A percentile compares a stretch with the other conserved stretches of the same genome.
Evolutionary conservation across 2,329 filamentous ascomycete species (phyloP).

Genomic region (Trichoderma afroharzianum): DNA sequence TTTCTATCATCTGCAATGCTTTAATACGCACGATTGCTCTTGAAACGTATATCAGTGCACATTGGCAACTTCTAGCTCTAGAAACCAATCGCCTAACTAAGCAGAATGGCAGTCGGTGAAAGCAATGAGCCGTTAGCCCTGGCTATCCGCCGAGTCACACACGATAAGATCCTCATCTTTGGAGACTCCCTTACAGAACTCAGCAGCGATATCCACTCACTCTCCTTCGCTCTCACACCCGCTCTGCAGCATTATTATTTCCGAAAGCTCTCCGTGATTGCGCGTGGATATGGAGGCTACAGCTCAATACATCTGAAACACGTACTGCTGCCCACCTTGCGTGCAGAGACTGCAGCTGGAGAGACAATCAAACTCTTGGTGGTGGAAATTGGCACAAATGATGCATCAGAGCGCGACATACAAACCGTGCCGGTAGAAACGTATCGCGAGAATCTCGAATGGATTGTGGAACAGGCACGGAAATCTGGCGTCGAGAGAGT

Average conservation of each 20-base stretch:
- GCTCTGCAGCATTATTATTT: slow-evolving; percentile 6
- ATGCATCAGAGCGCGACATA: neutral
- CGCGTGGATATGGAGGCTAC: slow-evolving; percentile 7
- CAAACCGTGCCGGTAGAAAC: neutral
- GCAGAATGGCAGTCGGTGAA: neutral
- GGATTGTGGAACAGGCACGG: neutral
- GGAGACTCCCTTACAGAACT: slow-evolving; percentile 6
- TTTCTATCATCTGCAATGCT: neutral
- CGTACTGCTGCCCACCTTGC: neutral
- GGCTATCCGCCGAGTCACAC: neutral
- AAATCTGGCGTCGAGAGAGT: slow-evolving; percentile 1
- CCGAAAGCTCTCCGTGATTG: slow-evolving; percentile 1
- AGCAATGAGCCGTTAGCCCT: neutral
- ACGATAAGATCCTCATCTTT: slow-evolving; percentile 2
- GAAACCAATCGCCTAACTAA: neutral
- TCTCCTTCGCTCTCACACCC: slow-evolving; percentile 1
- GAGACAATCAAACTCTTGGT: slow-evolving; percentile 3
- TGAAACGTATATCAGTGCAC: neutral
- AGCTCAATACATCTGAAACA: slow-evolving; percentile 7
- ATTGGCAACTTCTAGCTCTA: neutral
- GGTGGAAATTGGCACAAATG: slow-evolving; percentile 5
- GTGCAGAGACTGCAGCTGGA: slow-evolving; percentile 5
- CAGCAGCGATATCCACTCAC: neutral
- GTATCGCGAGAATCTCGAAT: neutral
- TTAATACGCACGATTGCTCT: neutral